These are phyloP conservation scores for Neltuma alba DNA, from an alignment of 306 rosid species.

Conservation along the genomic window DNA sequence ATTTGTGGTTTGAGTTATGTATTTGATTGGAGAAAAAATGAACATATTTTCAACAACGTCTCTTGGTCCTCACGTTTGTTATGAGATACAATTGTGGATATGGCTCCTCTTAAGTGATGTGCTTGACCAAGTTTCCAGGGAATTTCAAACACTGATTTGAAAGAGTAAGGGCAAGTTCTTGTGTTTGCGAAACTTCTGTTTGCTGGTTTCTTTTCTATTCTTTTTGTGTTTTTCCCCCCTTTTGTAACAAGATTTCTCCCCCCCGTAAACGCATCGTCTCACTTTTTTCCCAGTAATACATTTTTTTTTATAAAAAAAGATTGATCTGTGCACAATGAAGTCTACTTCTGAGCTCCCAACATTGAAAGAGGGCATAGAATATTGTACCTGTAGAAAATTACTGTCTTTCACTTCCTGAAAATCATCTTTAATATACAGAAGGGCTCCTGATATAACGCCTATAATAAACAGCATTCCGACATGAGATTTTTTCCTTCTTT, in stretches of 20 bases:
- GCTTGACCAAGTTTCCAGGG: background rate
- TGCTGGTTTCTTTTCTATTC: background rate
- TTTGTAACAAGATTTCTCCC: background rate
- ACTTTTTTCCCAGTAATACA: background rate
- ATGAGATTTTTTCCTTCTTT: background rate
- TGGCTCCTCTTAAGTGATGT: background rate
- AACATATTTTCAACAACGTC: background rate
- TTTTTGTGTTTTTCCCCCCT: background rate
- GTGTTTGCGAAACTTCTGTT: background rate
- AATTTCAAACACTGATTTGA: background rate
- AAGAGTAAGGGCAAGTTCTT: background rate
- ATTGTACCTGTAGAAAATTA: slow-evolving; percentile 42
- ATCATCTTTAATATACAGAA: slow-evolving; percentile 52
- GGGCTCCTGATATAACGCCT: slow-evolving; percentile 60
- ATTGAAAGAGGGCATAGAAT: slow-evolving; percentile 5
- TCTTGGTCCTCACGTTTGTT: background rate
- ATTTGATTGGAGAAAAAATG: background rate
- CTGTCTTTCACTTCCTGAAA: slow-evolving; percentile 33
- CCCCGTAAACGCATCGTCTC: background rate
- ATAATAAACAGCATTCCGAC: background rate
- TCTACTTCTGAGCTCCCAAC: background rate
- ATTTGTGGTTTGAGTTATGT: background rate
- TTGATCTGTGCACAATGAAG: background rate
- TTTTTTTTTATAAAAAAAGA: background rate
- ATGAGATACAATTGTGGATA: background rate